Base-by-base conservation (phyloP, 2,329 filamentous ascomycete species). In the Trichophyton verrucosum region DNA sequence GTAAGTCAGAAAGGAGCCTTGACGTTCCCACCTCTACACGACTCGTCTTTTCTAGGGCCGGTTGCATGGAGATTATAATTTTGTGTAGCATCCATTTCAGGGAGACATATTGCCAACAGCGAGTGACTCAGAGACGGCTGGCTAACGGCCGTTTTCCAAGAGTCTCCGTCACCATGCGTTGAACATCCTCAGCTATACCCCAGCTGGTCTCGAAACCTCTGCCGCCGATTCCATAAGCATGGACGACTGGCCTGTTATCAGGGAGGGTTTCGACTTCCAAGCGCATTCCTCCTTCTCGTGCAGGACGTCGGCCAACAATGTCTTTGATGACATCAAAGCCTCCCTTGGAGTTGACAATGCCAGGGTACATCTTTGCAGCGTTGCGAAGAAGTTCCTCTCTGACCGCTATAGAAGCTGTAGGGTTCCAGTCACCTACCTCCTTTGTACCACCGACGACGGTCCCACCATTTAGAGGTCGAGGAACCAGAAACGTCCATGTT, bases 391-490 rank as follows among this genome's bases (percentile, higher is more conserved):
- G 69, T 30, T 66, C 68, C 42, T 74, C 69, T 17, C 83, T 71
- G 0, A 79, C 78, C 55, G 78, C 77, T 1, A 65, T 61, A 0
- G 76, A 80, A 1, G 82, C 79, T 17, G 76, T 71, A 0, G 76
- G 69, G 55, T 80, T 75, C 80, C 81, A 84, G 68, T 85, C 75
- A 60, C 80, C 72, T 0, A 78, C 76, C 67, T 86, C 80, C 68
- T 86, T 86, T 8, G 84, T 87, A 0, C 85, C 85, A 3, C 85
- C 85, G 20, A 87, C 80, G 44, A 87, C 76, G 0, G 84, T 87
- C 2, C 85, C 85, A 2, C 84, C 84, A 38, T 81, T 76, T 27
- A 84, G 80, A 7, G 79, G 80, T 1, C 85, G 78, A 0, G 85
- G 83, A 4, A 87, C 81, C 53, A 79, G 78, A 64, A 87, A 86